Percentiles rank a stretch among this genome's conserved stretches.
Conservation (phyloP, 2,329 filamentous ascomycete species). For the Camillea tinctor region DNA sequence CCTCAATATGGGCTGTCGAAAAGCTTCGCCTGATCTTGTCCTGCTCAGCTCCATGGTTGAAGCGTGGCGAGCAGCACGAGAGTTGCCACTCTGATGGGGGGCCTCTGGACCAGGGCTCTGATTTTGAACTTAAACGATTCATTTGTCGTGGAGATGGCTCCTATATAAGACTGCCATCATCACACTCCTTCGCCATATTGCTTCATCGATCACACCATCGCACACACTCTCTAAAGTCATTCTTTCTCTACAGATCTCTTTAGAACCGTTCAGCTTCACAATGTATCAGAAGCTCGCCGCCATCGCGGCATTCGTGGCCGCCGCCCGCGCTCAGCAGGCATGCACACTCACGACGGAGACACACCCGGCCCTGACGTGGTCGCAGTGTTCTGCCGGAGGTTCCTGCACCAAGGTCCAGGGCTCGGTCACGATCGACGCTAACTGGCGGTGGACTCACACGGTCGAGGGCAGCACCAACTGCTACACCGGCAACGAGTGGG, state of each 20-base stretch:
- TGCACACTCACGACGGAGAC: slow-evolving; percentile 40
- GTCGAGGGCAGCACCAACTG: slow-evolving; percentile 43
- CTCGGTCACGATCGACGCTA: slow-evolving; percentile 47
- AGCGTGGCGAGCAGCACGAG: neutral
- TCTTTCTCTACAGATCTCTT: neutral
- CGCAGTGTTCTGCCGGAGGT: slow-evolving; percentile 41
- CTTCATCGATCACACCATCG: slow-evolving; percentile 10
- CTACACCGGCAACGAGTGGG: slow-evolving; percentile 43
- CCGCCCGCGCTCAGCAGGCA: slow-evolving; percentile 41
- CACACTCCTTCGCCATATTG: slow-evolving; percentile 16
- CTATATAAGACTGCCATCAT: slow-evolving; percentile 17
- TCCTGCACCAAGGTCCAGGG: slow-evolving; percentile 42
- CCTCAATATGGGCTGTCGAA: neutral
- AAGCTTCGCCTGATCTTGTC: neutral
- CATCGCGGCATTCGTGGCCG: slow-evolving; percentile 37
- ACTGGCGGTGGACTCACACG: slow-evolving; percentile 52
- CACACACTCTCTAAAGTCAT: neutral
- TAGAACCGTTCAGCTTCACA: slow-evolving; percentile 6
- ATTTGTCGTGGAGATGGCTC: neutral
- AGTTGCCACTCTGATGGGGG: neutral
- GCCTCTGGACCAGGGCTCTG: neutral
- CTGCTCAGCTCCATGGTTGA: neutral
- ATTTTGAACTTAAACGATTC: slow-evolving; percentile 1
- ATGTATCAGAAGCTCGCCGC: slow-evolving; percentile 31
- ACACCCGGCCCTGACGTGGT: slow-evolving; percentile 47